Conservation (phyloP, 805 yeast species). For the Candida lessepsii region DNA sequence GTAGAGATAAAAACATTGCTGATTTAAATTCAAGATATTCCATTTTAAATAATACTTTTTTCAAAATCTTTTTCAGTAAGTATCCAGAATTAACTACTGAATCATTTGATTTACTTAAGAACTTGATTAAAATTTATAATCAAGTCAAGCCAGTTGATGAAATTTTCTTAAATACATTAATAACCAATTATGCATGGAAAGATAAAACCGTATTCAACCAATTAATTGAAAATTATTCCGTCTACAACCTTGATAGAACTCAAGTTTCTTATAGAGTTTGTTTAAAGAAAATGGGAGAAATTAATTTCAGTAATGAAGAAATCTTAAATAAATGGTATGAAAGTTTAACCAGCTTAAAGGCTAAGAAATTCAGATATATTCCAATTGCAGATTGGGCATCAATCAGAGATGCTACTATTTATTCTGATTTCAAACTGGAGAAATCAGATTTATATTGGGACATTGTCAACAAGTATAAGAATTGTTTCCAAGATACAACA, state of each 20-base stretch:
- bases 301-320: constrained; percentile 49
- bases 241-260: constrained; percentile 58
- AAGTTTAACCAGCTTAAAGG: constrained; percentile 46
- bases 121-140: constrained; percentile 55
- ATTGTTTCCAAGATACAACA: constrained; percentile 39
- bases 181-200: constrained; percentile 68
- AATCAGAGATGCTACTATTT: constrained; percentile 70
- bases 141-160: constrained; percentile 64
- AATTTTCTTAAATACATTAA: constrained; percentile 75
- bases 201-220: constrained; percentile 64
- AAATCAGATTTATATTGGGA: constrained; percentile 56
- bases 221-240: constrained; percentile 56
- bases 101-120: constrained; percentile 57
- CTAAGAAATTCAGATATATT: constrained; percentile 56
- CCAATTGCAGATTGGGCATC: constrained; percentile 88
- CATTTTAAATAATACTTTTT: constrained; percentile 66
- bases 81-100: constrained; percentile 51
- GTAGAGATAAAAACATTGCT: constrained; percentile 26
- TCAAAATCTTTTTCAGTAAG: constrained; percentile 63
- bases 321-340: constrained; percentile 59
- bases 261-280: constrained; percentile 71
- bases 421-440: constrained; percentile 37
- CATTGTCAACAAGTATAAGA: constrained; percentile 48
- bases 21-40: constrained; percentile 62
- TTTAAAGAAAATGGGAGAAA: constrained; percentile 68